Base-by-base conservation (phyloP, 2,329 filamentous ascomycete species). In the Hypoxylon rubiginosum region DNA sequence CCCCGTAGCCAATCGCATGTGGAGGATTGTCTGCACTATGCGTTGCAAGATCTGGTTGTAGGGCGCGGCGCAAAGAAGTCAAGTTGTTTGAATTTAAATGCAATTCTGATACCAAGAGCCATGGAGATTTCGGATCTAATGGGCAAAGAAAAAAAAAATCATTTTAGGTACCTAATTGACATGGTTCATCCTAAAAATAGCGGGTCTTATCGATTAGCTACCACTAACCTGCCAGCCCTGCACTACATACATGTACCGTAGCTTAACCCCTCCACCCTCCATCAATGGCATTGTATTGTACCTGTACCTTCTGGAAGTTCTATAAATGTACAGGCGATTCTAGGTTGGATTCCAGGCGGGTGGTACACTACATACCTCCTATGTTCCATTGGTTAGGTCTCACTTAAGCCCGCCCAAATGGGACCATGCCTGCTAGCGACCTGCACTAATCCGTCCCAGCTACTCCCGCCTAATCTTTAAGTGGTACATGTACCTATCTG, bases 131-230 rank as follows among this genome's bases (percentile, higher is more conserved):
- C 45, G 41, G 53, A 56, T 55, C 32, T 55, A 51, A 56, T 57
- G 48, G 63, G 19, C 19, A 46, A 30, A 32, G 32, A 58, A 62
- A 62, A 63, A 69, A 71, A 69, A 64, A 54, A 21, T 39, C 50
- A 26, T 43, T 54, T 24, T 60, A 58, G 50, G 32, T 46, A 60
- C 24, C 13, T 64, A 52, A 66, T 62, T 32, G 62, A 58, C 62
- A 63, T 54, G 59, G 62, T 34, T 63, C 11, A 54, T 60, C 43
- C 51, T 24, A 24, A 2, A 2, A 36, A 55, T 52, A 62, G 43
- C 41, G 39, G 53, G 28, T 15, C 63, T 70, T 70, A 68, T 70
- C 66, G 63, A 70, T 68, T 70, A 17, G 8, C 17, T 24, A 46
- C 8, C 9, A 46, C 43, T 56, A 46, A n/a, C n/a, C n/a, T n/a